These are phyloP conservation scores for Dioscorea zingiberensis DNA, from an alignment of 106 monocot genomes.

Conservation along the genomic window DNA sequence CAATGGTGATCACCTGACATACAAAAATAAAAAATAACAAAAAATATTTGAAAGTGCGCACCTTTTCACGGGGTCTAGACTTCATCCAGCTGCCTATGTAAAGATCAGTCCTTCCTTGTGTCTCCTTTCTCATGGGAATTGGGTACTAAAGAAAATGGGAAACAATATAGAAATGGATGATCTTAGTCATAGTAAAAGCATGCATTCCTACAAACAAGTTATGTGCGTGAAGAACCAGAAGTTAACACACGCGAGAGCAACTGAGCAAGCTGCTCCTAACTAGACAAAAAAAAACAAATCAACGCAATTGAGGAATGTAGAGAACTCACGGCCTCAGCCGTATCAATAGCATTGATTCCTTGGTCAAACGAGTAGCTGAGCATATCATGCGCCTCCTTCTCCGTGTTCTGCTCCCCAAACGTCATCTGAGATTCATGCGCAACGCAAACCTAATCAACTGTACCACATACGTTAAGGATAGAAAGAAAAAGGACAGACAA, in stretches of 20 bases:
- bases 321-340: slow-evolving; percentile 64
- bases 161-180: not conserved
- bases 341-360: slow-evolving; percentile 73
- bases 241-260: too few relatives aligned
- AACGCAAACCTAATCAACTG: not conserved
- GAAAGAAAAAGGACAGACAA: not conserved
- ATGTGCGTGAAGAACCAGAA: too few relatives aligned
- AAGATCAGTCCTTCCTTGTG: slow-evolving; percentile 88
- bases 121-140: slow-evolving; percentile 78
- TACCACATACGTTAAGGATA: not conserved
- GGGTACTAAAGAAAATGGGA: slow-evolving; percentile 58
- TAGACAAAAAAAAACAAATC: too few relatives aligned
- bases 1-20: too few relatives aligned
- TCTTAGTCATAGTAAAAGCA: too few relatives aligned
- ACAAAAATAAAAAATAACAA: too few relatives aligned
- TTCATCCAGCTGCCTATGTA: slow-evolving; percentile 93
- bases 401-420: slow-evolving; percentile 92
- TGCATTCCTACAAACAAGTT: too few relatives aligned
- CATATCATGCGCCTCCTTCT: slow-evolving; percentile 86
- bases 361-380: slow-evolving; percentile 66
- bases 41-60: slow-evolving; percentile 18
- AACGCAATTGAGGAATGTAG: not conserved
- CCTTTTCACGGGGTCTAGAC: slow-evolving; percentile 76
- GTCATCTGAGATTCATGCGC: slow-evolving; percentile 61
- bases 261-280: too few relatives aligned